Percentiles rank a stretch among this genome's conserved stretches.
Evolutionary conservation across 768 basidiomycete species (phyloP).

Genomic region (Suillus alpinus): DNA sequence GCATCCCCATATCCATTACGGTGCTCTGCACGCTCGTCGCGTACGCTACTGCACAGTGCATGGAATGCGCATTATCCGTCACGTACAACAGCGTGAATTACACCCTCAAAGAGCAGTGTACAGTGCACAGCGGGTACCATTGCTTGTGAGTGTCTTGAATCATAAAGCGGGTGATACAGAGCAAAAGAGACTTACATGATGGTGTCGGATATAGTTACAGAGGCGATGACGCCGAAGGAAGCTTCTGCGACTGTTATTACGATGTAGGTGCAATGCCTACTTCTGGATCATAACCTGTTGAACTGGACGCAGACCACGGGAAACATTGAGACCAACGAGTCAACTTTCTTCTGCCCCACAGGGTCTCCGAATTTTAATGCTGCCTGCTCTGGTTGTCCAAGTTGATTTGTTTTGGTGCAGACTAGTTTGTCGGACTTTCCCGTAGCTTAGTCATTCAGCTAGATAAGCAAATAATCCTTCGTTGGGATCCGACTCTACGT

Average conservation of each 20-base stretch:
- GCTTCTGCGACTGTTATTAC: not conserved
- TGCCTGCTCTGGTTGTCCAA: not conserved
- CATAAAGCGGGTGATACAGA: not conserved
- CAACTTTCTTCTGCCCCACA: not conserved
- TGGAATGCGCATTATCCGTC: not conserved
- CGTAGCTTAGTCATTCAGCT: slow-evolving; percentile 1
- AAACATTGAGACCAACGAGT: not conserved
- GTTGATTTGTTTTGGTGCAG: not conserved
- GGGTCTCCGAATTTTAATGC: not conserved
- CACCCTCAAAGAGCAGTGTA: not conserved
- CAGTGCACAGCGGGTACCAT: not conserved
- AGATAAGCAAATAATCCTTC: too few species aligned
- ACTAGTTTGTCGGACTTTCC: not conserved
- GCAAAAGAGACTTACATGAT: not conserved
- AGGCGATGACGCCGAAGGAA: not conserved
- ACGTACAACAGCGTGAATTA: not conserved
- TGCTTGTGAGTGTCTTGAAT: not conserved
- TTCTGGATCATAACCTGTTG: not conserved
- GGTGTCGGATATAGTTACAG: not conserved
- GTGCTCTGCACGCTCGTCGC: not conserved
- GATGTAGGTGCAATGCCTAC: not conserved
- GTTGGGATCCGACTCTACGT: not conserved
- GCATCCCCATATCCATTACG: not conserved
- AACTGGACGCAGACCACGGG: not conserved
- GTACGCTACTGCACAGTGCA: not conserved